Evolutionary conservation across 495 filamentous ascomycete genomes (phyloP).

Genomic region (Paragyromitra xinjiangensis): DNA sequence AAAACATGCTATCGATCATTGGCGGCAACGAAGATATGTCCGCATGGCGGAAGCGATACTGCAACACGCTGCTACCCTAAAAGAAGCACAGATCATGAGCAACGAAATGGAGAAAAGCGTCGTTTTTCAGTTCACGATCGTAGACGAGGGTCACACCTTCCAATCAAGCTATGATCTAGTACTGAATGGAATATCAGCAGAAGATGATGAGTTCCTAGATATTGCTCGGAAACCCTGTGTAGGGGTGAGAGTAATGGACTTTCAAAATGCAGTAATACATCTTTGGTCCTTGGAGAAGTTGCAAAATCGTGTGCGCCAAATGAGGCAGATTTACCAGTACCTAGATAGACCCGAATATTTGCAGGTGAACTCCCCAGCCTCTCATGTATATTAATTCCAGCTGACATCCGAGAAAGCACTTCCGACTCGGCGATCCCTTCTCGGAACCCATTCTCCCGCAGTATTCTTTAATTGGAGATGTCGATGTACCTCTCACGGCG

Average conservation of each 20-base stretch:
- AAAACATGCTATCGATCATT: conserved; percentile 71
- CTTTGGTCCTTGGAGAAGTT: conserved; percentile 96
- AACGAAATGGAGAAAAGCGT: conserved; percentile 93
- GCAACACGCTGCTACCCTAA: conserved; percentile 83
- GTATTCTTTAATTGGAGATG: conserved; percentile 92
- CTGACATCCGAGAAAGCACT: conserved; percentile 61
- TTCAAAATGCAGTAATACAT: conserved; percentile 83
- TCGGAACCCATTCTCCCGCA: conserved; percentile 87
- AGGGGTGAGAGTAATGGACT: conserved; percentile 90
- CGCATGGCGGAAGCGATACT: conserved; percentile 93
- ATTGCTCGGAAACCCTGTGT: conserved; percentile 87
- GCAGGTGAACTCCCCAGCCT: conserved; percentile 60
- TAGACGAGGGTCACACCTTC: conserved; percentile 85
- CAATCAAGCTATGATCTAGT: conserved; percentile 97
- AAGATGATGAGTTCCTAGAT: conserved; percentile 84
- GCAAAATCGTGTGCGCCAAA: conserved; percentile 81
- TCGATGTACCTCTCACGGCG: conserved; percentile 88
- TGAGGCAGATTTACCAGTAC: conserved; percentile 97
- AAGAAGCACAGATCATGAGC: conserved; percentile 98
- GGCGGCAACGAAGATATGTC: conserved; percentile 86
- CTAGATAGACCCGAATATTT: conserved; percentile 92
- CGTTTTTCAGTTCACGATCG: conserved; percentile 92
- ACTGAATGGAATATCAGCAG: conserved; percentile 86
- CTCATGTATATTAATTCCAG: conserved; percentile 37
- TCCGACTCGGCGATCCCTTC: conserved; percentile 83